These are phyloP conservation scores for Rugosomyces carneus DNA, from an alignment of 1,284 basidiomycete genomes.

Conservation along the genomic window DNA sequence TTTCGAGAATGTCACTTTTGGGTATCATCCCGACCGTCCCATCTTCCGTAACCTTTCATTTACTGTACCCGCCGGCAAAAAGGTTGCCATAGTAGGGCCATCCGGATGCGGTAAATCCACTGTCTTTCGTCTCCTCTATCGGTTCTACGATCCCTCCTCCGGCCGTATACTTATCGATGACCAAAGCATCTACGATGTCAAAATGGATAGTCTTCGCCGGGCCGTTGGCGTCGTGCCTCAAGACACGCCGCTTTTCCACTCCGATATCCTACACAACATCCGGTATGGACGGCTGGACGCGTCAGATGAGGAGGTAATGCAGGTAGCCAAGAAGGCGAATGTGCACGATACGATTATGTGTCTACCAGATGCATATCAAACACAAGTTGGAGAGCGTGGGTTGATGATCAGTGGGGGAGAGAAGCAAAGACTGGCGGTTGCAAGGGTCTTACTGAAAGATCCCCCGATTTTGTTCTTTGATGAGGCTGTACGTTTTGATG, in stretches of 20 bases:
- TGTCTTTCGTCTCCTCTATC: constrained; percentile 88
- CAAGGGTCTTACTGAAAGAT: constrained; percentile 88
- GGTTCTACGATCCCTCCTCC: constrained; percentile 85
- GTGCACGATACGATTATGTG: constrained; percentile 78
- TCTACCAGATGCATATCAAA: constrained; percentile 83
- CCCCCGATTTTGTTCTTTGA: constrained; percentile 96
- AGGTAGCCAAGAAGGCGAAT: constrained; percentile 81
- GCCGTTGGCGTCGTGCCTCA: constrained; percentile 94
- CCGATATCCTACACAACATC: constrained; percentile 92
- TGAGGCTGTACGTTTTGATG: constrained; percentile 72
- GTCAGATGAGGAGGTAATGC: constrained; percentile 82
- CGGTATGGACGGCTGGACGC: constrained; percentile 90
- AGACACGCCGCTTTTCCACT: constrained; percentile 96
- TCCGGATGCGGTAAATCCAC: constrained; percentile 99
- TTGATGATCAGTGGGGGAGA: constrained; percentile 98
- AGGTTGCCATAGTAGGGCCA: constrained; percentile 94
- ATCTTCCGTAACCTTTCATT: constrained; percentile 91
- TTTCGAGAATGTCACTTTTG: constrained; percentile 91
- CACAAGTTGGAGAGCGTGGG: constrained; percentile 93
- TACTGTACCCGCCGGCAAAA: constrained; percentile 90
- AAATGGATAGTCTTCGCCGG: constrained; percentile 68
- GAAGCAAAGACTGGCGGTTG: constrained; percentile 94
- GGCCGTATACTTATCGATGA: constrained; percentile 84
- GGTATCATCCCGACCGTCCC: constrained; percentile 84
- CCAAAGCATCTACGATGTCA: constrained; percentile 77